These are phyloP conservation scores for Yamadazyma kitorensis DNA, from an alignment of 805 yeast species.

Conservation along the genomic window DNA sequence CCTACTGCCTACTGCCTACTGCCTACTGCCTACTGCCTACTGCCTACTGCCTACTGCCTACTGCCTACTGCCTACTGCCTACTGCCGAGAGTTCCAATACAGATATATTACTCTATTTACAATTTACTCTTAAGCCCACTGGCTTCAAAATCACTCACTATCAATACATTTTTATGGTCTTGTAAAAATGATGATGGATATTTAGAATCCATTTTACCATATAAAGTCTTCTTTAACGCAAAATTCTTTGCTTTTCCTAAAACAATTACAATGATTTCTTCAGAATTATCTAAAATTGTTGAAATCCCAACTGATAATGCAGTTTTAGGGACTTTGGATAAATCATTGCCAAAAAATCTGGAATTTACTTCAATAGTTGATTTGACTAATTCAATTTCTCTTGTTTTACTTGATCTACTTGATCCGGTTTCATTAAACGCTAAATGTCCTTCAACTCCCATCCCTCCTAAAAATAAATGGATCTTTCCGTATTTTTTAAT, in stretches of 20 bases:
- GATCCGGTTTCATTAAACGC: conserved; percentile 62
- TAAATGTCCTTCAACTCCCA: conserved; percentile 61
- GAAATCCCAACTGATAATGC: conserved; percentile 59
- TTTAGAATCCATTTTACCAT: conserved; percentile 37
- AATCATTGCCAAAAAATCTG: conserved; percentile 48
- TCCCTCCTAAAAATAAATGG: conserved; percentile 54
- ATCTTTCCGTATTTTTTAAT: conserved; percentile 49
- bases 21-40: too few species aligned
- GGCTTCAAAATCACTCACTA: conserved; percentile 51
- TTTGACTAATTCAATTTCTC: conserved; percentile 45
- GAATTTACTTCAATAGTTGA: conserved; percentile 53
- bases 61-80: too few species aligned
- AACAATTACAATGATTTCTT: conserved; percentile 50
- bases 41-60: too few species aligned
- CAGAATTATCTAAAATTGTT: conserved; percentile 53
- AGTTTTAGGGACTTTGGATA: conserved; percentile 45
- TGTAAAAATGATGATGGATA: conserved; percentile 52
- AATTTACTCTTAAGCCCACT: conserved; percentile 35
- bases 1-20: too few species aligned
- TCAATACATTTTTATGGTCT: conserved; percentile 42
- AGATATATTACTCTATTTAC: too few species aligned
- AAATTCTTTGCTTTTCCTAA: conserved; percentile 45
- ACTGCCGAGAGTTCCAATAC: too few species aligned
- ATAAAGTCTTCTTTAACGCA: conserved; percentile 47
- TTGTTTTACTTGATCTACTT: conserved; percentile 40